Base-by-base conservation (phyloP, 2,329 filamentous ascomycete species). In the Magnaporthiopsis poae region DNA sequence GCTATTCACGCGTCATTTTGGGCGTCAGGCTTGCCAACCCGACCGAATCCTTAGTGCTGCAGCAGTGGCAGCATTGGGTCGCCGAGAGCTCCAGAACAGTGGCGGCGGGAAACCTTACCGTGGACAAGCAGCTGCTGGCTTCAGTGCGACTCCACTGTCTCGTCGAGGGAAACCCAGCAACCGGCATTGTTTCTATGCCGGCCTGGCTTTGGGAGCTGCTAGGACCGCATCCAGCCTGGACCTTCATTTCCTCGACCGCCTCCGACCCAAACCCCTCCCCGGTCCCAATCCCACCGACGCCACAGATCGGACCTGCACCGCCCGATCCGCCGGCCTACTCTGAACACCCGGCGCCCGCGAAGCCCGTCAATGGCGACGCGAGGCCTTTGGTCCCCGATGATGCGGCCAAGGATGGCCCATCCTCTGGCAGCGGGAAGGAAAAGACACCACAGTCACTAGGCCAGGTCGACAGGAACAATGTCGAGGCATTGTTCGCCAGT, bases 141-240 rank as follows among this genome's bases (percentile, higher is more conserved):
- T 56, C 46, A 4, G 46, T 56, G 46, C 46, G 46, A 7, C 46
- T 56, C 35, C 64, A 65, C 60, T 39, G 33, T 15, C 64, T 65
- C 21, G 31, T 61, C 18, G 59, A 60, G 5, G 60, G 59, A 12
- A 33, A 33, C 36, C 59, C 59, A 21, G 59, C 64, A 5, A n/a
- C 29, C 35, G 60, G 64, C 25, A 65, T 65, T 27, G 35, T 62
- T 2, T 65, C 64, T 13, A 65, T 65, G 36, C 64, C 64, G 2
- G 35, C 61, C 25, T 65, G 64, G 64, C 36, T 65, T 5, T 65
- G 64, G 64, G 61, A n/a, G 25, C 46, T 31, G 12, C 25, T 65
- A 12, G 59, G 59, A 13, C 64, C 33, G 21, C 56, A 62, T 39
- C 64, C 64, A 11, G 64, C 64, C n/a, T 65, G 64, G 64, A 62